Evolutionary conservation across 169 alveolate species (phyloP), one percentile per base, ranked within the genome.

Genomic region (Plasmodium ovale): DNA sequence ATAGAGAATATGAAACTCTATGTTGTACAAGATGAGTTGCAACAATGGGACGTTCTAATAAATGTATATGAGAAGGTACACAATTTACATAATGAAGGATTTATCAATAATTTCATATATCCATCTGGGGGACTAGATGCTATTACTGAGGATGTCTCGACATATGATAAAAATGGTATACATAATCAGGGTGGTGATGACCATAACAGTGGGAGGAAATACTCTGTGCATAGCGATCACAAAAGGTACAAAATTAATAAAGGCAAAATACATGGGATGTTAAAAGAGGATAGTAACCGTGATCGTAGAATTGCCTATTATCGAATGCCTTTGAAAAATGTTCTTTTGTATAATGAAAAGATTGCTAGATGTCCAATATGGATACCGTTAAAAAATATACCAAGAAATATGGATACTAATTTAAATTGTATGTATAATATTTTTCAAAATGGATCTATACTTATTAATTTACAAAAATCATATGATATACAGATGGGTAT

Each of bases 41-140:
- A 95, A 85, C 98, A 95, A 85, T 95, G 98, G 97, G 94, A 95
- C 54, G 93, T 95, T 14, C 88, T 94, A 56, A 87, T 95, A 68
- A 87, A 93, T 39, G 94, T 95, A 1, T 71, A 89, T 49, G 95
- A 93, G 35, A 87, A 88, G 91, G 53, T 87, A 72, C 21, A 69
- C 14, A 19, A 72, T 31, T 16, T n/a, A 35, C 35, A 67, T 42
- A 42, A 39, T 35, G 58, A 67, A 9, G 33, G 19, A 42, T 19
- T 21, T 39, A n/a, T 67, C 42, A 19, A 19, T 39, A 67, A 27
- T 21, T 23, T 39, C 25, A 21, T 67, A 21, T n/a, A n/a, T 3
- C 25, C 16, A 10, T 54, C 64, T 3, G 64, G 31, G 19, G 65
- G 23, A 16, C 19, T 7, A 7, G 6, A 29, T 10, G 12, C 5